Conservation (phyloP, 495 filamentous ascomycete genomes). For the Aspergillus conjunctus region DNA sequence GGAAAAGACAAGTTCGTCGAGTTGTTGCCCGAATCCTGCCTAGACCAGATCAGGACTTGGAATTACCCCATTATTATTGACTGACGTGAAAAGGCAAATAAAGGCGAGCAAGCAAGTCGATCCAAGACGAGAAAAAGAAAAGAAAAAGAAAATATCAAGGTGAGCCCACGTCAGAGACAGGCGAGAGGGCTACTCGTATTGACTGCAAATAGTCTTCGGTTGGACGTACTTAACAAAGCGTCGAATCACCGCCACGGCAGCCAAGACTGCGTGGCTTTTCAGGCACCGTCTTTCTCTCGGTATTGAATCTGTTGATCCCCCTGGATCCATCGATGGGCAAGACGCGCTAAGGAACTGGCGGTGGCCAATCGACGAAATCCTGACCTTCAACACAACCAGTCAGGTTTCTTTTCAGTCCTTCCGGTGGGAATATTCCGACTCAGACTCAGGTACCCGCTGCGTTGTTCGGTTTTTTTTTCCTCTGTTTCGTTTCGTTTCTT, state of each 20-base stretch:
- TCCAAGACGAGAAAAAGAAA: neutral
- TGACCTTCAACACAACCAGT: constrained; percentile 13
- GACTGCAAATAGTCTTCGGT: neutral
- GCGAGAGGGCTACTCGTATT: neutral
- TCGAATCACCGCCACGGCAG: constrained; percentile 8
- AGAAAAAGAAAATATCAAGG: neutral
- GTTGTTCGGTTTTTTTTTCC: neutral
- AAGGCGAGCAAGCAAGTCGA: neutral
- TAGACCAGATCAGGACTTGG: neutral
- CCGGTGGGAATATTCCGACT: constrained; percentile 7
- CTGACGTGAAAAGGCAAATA: neutral
- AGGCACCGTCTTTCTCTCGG: constrained; percentile 15
- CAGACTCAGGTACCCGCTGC: constrained; percentile 8
- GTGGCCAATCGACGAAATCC: constrained; percentile 8
- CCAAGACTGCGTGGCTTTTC: constrained; percentile 16
- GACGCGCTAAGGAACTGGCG: constrained; percentile 15
- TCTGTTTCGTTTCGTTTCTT: too few species aligned
- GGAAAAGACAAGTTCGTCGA: neutral
- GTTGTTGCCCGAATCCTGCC: neutral
- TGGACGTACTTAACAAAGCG: neutral
- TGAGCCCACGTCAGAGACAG: neutral
- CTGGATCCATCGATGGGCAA: constrained; percentile 4
- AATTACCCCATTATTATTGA: neutral
- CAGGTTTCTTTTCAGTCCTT: constrained; percentile 1
- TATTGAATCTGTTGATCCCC: constrained; percentile 16